A percentile compares a stretch with the other conserved stretches of the same genome.
phyloP scores from a whole-genome alignment of 352 stramenopile genomes.

The Plasmopara muralis region DNA sequence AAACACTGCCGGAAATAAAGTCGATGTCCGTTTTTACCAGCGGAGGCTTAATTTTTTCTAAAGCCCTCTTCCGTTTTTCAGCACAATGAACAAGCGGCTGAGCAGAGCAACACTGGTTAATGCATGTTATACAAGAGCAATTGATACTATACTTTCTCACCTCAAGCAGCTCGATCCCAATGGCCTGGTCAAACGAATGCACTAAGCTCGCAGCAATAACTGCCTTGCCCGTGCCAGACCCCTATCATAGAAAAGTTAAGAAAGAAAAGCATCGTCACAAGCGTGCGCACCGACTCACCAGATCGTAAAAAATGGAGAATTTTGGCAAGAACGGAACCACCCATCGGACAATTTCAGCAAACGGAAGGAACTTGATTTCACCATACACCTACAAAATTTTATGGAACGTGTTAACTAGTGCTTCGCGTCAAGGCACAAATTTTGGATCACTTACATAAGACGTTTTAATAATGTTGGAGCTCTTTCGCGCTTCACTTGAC shows the following conservation, averaged over 20 bases:
- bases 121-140: too few species aligned
- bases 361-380: constrained; percentile 82
- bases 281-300: constrained; percentile 31
- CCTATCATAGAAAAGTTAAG: constrained; percentile 23
- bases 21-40: constrained; percentile 58
- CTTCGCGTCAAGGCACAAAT: too few species aligned
- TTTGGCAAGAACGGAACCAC: constrained; percentile 55
- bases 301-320: constrained; percentile 76
- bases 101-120: neutral
- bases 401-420: too few species aligned
- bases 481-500: constrained; percentile 71
- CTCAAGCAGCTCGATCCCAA: constrained; percentile 75
- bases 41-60: constrained; percentile 36
- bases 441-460: constrained; percentile 44
- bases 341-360: constrained; percentile 64
- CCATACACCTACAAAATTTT: constrained; percentile 55
- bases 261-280: neutral
- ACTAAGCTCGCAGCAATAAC: constrained; percentile 71
- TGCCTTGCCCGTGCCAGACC: constrained; percentile 74
- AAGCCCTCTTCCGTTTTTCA: constrained; percentile 56
- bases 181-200: constrained; percentile 77
- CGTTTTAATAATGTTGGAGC: constrained; percentile 69
- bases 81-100: constrained; percentile 68
- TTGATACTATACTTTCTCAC: constrained; percentile 14
- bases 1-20: constrained; percentile 60